These are phyloP conservation scores for Dichotomocladium elegans DNA, from an alignment of 371 early-diverging fungal genomes.

Conservation along the genomic window DNA sequence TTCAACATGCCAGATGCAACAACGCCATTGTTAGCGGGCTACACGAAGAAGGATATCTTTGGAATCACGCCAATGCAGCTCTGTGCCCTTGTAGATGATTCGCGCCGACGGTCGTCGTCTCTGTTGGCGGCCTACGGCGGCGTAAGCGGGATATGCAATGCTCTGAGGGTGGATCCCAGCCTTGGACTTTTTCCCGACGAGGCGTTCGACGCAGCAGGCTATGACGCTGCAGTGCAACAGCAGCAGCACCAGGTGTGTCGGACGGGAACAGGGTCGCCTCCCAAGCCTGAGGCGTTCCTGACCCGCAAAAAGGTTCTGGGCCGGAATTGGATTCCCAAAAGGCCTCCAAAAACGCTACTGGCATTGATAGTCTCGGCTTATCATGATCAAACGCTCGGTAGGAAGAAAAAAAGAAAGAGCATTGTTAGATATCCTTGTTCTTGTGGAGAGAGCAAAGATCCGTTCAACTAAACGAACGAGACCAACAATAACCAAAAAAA, in stretches of 20 bases:
- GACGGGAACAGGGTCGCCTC: too few species aligned
- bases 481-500: too few species aligned
- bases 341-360: slow-evolving; percentile 56
- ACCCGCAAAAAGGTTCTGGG: slow-evolving; percentile 50
- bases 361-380: slow-evolving; percentile 53
- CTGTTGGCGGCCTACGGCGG: slow-evolving; percentile 59
- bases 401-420: too few species aligned
- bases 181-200: slow-evolving; percentile 63
- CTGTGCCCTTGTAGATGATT: background rate
- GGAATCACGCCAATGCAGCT: background rate
- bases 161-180: slow-evolving; percentile 58
- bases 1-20: too few species aligned
- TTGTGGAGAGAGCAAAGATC: background rate
- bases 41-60: background rate
- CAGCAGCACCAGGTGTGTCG: too few species aligned
- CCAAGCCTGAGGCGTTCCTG: slow-evolving; percentile 16
- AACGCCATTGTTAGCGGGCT: too few species aligned
- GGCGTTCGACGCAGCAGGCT: slow-evolving; percentile 22
- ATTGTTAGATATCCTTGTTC: slow-evolving; percentile 2
- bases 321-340: slow-evolving; percentile 56
- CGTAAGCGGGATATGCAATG: slow-evolving; percentile 40
- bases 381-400: slow-evolving; percentile 51
- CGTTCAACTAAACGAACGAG: background rate
- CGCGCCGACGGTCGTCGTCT: slow-evolving; percentile 18
- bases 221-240: slow-evolving; percentile 10